Conservation (phyloP, 352 stramenopile genomes). For the Pythium insidiosum region DNA sequence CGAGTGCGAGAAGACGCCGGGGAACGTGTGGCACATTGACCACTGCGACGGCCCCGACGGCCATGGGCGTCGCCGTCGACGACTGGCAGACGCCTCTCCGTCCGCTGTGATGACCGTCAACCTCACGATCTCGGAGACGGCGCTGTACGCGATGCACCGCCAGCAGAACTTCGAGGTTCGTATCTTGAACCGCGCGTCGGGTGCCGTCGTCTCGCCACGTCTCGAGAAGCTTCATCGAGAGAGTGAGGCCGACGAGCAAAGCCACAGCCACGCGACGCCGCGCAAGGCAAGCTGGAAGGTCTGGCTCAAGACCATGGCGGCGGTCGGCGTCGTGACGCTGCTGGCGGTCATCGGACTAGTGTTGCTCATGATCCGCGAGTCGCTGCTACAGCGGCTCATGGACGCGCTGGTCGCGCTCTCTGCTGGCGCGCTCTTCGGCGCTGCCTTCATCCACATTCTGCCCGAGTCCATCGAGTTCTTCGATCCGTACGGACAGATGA, state of each 20-base stretch:
- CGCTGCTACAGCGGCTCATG: constrained; percentile 23
- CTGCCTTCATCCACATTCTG: constrained; percentile 69
- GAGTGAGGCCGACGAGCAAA: neutral
- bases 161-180: constrained; percentile 41
- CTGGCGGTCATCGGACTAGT: constrained; percentile 37
- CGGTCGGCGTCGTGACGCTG: constrained; percentile 24
- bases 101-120: constrained; percentile 27
- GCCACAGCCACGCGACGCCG: neutral
- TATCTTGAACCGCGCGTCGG: constrained; percentile 9
- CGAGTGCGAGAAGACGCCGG: constrained; percentile 27
- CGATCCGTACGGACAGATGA: constrained; percentile 38
- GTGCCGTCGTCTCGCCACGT: constrained; percentile 13
- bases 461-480: constrained; percentile 67
- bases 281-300: constrained; percentile 20
- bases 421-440: constrained; percentile 59
- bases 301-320: constrained; percentile 31
- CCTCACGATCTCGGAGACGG: constrained; percentile 21
- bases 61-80: constrained; percentile 14
- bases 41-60: constrained; percentile 29
- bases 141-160: constrained; percentile 36
- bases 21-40: constrained; percentile 40
- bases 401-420: constrained; percentile 50
- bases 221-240: constrained; percentile 12
- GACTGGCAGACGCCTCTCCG: constrained; percentile 10
- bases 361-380: constrained; percentile 21